Percentiles rank a stretch among this genome's conserved stretches.
Conservation (phyloP, 192 early-diverging fungal species). For the Diversispora eburnea region DNA sequence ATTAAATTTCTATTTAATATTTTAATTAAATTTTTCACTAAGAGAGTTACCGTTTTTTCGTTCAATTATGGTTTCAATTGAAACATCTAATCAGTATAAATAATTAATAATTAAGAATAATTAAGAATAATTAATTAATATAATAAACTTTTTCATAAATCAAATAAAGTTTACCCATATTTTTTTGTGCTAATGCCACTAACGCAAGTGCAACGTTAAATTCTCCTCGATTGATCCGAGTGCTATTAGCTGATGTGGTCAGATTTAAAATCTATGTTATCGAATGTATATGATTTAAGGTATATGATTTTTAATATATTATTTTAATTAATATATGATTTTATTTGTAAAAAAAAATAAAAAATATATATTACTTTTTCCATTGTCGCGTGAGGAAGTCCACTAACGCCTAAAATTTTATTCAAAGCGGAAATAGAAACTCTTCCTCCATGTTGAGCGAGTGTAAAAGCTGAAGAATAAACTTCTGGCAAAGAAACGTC, state of each 20-base stretch:
- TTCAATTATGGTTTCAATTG: conserved; percentile 60
- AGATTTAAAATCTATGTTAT: conserved; percentile 46
- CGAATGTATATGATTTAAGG: neutral
- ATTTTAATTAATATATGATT: neutral
- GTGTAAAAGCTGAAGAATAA: conserved; percentile 46
- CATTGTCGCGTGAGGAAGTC: conserved; percentile 39
- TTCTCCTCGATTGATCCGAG: conserved; percentile 55
- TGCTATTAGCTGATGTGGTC: conserved; percentile 44
- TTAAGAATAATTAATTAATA: neutral
- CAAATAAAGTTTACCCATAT: conserved; percentile 53
- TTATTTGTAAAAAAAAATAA: neutral
- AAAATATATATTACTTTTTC: conserved; percentile 39
- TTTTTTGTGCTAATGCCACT: conserved; percentile 71
- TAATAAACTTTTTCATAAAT: neutral
- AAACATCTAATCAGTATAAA: conserved; percentile 39
- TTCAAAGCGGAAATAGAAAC: conserved; percentile 45
- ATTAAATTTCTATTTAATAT: too few species aligned
- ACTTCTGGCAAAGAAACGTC: conserved; percentile 46
- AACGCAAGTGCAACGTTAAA: conserved; percentile 71
- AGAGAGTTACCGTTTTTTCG: conserved; percentile 54
- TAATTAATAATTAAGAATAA: neutral
- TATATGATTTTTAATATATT: neutral
- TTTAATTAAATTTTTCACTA: neutral
- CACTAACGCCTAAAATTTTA: conserved; percentile 39
- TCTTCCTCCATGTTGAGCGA: conserved; percentile 41